Evolutionary conservation across 2,329 filamentous ascomycete species (phyloP).

Genomic region (Diaporthe vexans): DNA sequence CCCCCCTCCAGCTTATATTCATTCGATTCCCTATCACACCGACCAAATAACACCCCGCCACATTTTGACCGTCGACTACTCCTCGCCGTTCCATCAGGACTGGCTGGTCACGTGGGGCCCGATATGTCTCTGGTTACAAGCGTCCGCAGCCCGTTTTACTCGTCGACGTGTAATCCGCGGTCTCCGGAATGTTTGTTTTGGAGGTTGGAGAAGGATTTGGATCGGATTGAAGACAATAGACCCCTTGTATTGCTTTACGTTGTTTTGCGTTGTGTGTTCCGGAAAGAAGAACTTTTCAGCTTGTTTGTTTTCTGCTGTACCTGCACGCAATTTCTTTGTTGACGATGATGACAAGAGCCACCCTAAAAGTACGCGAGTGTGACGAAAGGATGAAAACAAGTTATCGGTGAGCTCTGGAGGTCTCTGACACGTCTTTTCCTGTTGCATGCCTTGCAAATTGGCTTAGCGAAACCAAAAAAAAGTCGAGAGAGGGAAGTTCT

Average conservation of each 20-base stretch:
- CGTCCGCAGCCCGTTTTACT: conserved; percentile 3
- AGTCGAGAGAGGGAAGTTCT: not conserved
- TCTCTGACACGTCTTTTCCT: not conserved
- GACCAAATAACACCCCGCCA: not conserved
- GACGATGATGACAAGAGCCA: conserved; percentile 24
- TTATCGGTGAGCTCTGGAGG: conserved; percentile 2
- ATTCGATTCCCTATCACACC: not conserved
- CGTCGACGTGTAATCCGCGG: conserved; percentile 12
- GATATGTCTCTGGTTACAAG: not conserved
- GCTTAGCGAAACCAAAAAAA: conserved; percentile 15
- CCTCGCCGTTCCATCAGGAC: not conserved
- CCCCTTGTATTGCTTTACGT: conserved; percentile 7
- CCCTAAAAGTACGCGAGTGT: conserved; percentile 16
- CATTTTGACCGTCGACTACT: not conserved
- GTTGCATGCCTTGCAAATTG: conserved; percentile 19
- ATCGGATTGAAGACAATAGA: conserved; percentile 13
- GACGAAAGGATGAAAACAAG: conserved; percentile 7
- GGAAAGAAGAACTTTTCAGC: not conserved
- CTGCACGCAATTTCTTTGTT: conserved; percentile 25
- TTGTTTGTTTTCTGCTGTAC: not conserved
- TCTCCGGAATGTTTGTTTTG: not conserved
- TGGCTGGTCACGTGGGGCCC: not conserved
- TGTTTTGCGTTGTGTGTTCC: conserved; percentile 20
- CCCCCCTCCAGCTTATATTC: conserved; percentile 4
- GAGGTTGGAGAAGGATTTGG: not conserved